These are phyloP conservation scores for Aspergillus steynii DNA, from an alignment of 495 filamentous ascomycete genomes.

Conservation along the genomic window DNA sequence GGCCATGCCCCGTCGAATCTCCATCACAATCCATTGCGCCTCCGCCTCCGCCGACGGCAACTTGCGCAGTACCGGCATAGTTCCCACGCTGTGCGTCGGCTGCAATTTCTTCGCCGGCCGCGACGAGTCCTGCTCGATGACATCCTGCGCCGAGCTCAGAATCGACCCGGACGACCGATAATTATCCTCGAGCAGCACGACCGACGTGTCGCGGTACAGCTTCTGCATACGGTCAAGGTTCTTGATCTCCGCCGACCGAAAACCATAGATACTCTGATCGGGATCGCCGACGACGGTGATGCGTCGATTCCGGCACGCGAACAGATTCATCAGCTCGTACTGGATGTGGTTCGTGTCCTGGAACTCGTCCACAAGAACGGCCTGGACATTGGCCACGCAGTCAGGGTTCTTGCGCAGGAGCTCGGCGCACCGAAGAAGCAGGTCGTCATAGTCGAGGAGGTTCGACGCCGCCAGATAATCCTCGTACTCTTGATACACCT, in stretches of 20 bases:
- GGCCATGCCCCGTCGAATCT: constrained; percentile 70
- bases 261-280: constrained; percentile 98
- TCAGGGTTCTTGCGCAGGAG: constrained; percentile 73
- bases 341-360: constrained; percentile 97
- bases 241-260: constrained; percentile 92
- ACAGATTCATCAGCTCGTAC: constrained; percentile 90
- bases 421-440: constrained; percentile 81
- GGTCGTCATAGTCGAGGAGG: constrained; percentile 92
- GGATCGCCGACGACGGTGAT: constrained; percentile 97
- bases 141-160: constrained; percentile 72
- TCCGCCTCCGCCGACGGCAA: constrained; percentile 72
- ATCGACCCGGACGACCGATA: constrained; percentile 95
- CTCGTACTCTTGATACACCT: constrained; percentile 80
- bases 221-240: constrained; percentile 79
- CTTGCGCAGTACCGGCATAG: constrained; percentile 79
- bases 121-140: constrained; percentile 88
- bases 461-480: constrained; percentile 70
- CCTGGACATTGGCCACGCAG: constrained; percentile 90
- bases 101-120: constrained; percentile 77
- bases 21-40: constrained; percentile 84
- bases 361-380: constrained; percentile 95
- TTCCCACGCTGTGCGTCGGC: constrained; percentile 78
- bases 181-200: constrained; percentile 90
- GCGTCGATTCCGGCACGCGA: constrained; percentile 67
- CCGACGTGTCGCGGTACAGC: constrained; percentile 73